These are phyloP conservation scores for Ophiostoma sp. DNA, from an alignment of 2,329 filamentous ascomycete species.

Conservation along the genomic window DNA sequence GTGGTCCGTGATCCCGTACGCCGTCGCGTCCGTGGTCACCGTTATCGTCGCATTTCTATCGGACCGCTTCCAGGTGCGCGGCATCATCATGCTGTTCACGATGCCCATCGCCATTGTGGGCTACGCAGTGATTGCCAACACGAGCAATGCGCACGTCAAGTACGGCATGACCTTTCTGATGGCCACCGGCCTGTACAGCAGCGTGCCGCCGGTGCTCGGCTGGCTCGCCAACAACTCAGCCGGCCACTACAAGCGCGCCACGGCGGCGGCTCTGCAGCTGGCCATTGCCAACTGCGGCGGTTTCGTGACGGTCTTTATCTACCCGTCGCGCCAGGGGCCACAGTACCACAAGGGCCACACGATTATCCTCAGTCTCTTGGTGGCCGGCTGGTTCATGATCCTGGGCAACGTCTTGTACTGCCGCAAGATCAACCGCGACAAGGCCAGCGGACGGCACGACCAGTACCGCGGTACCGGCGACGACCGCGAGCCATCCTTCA, in stretches of 20 bases:
- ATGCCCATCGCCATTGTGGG: slow-evolving; percentile 60
- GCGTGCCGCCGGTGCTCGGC: slow-evolving; percentile 55
- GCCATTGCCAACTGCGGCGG: slow-evolving; percentile 63
- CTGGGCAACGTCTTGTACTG: slow-evolving; percentile 58
- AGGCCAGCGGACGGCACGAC: slow-evolving; percentile 53
- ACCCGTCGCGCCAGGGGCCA: slow-evolving; percentile 51
- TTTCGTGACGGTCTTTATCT: slow-evolving; percentile 48
- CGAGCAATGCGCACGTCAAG: slow-evolving; percentile 45
- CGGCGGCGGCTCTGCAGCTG: slow-evolving; percentile 59
- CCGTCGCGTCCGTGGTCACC: slow-evolving; percentile 52
- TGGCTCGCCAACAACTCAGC: slow-evolving; percentile 65
- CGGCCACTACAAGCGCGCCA: slow-evolving; percentile 65
- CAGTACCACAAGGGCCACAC: slow-evolving; percentile 57
- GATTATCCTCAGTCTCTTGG: slow-evolving; percentile 54
- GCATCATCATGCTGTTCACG: slow-evolving; percentile 57
- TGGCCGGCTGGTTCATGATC: slow-evolving; percentile 59
- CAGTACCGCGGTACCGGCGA: slow-evolving; percentile 53
- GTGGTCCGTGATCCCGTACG: slow-evolving; percentile 60
- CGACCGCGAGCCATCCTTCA: slow-evolving; percentile 58
- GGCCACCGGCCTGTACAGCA: slow-evolving; percentile 59
- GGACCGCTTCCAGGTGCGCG: slow-evolving; percentile 54
- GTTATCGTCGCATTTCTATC: slow-evolving; percentile 53
- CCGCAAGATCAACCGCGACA: slow-evolving; percentile 58
- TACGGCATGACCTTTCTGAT: slow-evolving; percentile 65
- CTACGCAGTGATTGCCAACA: slow-evolving; percentile 58